Base-by-base conservation (phyloP, 1,284 basidiomycete genomes). In the Cutaneotrichosporon mucoides region DNA sequence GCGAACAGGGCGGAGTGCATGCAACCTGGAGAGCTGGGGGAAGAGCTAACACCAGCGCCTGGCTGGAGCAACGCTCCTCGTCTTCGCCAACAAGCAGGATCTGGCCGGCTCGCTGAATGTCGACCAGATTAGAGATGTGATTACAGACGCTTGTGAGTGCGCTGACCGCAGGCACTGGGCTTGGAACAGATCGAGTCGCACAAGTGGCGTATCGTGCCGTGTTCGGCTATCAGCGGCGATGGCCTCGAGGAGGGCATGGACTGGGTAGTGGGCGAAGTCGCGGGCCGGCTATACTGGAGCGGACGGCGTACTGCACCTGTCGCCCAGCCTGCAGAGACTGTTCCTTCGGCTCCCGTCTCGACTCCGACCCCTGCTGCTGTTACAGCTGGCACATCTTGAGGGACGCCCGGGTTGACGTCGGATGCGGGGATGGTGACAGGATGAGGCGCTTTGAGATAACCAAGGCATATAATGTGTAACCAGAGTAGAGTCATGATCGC, bases 81-180 rank as follows among this genome's bases (percentile, higher is more conserved):
- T 99, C 52, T 92, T 99, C 75, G 96, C 96, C n/a, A 99, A 99
- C 80, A 99, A 99, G 79, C 94, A 97, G 78, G 96, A 99, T 78
- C 84, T 99, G 40, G 83, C 84, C 43, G 92, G 93, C 35, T 89
- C 94, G 0, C 85, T 98, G 84, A 84, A 84, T 12, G 84, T 87
- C 54, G 76, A 82, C 47, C 90, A 97, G 79, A 95, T 99, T 66
- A 82, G 86, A 62, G 82, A 88, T 68, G 92, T 90, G 75, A 74
- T 87, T 79, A 15, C 15, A 11, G 40, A 10, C n/a, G 34, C n/a
- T 13, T 37, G 2, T 3, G 33, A 44, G n/a, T 33, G 5, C 24
- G 24, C 43, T 49, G 24, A 47, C 61, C 60, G 24, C 75, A 94
- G 91, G 84, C 85, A 8, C 84, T 96, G 40, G 85, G 88, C 67